Evolutionary conservation across 2,329 filamentous ascomycete species (phyloP), one percentile per base, ranked within the genome.

Genomic region (Phaeosphaeria sp.): DNA sequence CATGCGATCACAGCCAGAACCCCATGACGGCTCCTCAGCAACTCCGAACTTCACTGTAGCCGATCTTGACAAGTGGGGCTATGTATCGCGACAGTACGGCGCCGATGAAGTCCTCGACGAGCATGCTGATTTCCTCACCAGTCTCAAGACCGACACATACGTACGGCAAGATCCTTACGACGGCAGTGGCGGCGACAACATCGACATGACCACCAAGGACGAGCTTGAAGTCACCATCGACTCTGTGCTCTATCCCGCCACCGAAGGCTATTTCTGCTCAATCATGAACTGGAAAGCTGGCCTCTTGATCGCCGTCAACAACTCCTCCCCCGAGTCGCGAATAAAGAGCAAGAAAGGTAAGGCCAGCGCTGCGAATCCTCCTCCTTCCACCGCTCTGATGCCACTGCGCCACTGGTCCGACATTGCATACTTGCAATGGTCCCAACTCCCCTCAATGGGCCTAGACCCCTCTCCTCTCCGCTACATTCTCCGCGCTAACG

Each of bases 371-470:
- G n/a, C 18, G 30, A 36, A 11, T 3, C 6, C 40, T 18, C 33
- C 44, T 25, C 43, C 46, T 8, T 52, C 52, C 2, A 39, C 45
- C n/a, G n/a, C n/a, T n/a, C n/a, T n/a, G n/a, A n/a, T n/a, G n/a
- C n/a, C n/a, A n/a, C 36, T 58, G 18, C 27, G 44, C 7, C 42
- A 52, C 25, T 55, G 52, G 56, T 51, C 52, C 11, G 56, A 59
- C 22, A 17, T 59, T 6, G 56, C 48, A 5, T 59, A 51, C 20
- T 15, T 59, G 42, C 56, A 59, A 22, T 55, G 48, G 48, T n/a
- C 15, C 21, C 21, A 18, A 20, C 40, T 43, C 21, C 15, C 30
- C 43, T 17, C 39, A 24, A 7, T 21, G 20, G 25, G 7, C 30
- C 30, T 36, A 7, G 30, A 7, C 30, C 30, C 15, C 30, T 7